These are phyloP conservation scores for Talaromyces verruculosus DNA, from an alignment of 2,329 filamentous ascomycete genomes.

Conservation along the genomic window DNA sequence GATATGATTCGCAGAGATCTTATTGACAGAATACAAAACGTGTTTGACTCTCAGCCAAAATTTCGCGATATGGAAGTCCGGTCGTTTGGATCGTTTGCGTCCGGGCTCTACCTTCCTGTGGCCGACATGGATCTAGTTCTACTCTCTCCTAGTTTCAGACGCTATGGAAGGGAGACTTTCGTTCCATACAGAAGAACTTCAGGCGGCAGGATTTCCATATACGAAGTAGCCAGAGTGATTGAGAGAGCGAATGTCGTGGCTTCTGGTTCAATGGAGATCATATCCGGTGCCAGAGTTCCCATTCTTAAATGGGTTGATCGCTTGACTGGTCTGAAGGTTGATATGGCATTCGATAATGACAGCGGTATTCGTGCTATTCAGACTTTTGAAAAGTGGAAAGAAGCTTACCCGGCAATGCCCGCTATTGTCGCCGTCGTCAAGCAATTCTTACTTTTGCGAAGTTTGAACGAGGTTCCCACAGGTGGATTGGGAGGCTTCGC, in stretches of 20 bases:
- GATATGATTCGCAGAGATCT: constrained; percentile 70
- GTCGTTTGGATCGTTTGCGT: constrained; percentile 91
- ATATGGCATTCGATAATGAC: constrained; percentile 91
- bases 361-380: constrained; percentile 76
- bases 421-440: constrained; percentile 85
- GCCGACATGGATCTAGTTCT: constrained; percentile 95
- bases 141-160: constrained; percentile 62
- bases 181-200: constrained; percentile 46
- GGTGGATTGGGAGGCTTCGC: constrained; percentile 93
- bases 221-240: constrained; percentile 53
- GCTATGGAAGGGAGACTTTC: constrained; percentile 51
- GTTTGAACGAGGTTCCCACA: constrained; percentile 84
- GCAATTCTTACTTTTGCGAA: constrained; percentile 86
- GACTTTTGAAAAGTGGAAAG: constrained; percentile 79
- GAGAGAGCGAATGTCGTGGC: constrained; percentile 53
- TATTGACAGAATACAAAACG: constrained; percentile 64
- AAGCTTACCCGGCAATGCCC: constrained; percentile 78
- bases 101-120: constrained; percentile 72
- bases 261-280: constrained; percentile 62
- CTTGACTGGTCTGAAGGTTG: constrained; percentile 76
- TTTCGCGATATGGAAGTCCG: constrained; percentile 64
- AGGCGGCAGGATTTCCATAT: constrained; percentile 50
- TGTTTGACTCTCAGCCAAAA: constrained; percentile 52
- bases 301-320: constrained; percentile 87
- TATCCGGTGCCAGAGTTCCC: constrained; percentile 77